Conservation (phyloP, 345 rosid species). For the Ceriops zippeliana region DNA sequence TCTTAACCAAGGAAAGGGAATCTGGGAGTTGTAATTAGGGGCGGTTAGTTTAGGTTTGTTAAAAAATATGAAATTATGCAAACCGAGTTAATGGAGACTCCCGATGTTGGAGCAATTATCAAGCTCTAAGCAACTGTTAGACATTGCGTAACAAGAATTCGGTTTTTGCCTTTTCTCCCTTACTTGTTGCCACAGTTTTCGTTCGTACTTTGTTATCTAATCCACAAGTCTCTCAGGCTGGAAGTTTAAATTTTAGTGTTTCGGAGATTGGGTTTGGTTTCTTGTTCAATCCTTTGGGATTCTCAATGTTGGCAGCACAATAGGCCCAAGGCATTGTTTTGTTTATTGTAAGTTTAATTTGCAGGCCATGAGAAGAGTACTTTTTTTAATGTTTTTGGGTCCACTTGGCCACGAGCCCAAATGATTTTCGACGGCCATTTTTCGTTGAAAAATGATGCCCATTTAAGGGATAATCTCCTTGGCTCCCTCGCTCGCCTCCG, state of each 20-base stretch:
- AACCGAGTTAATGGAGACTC: slow-evolving; percentile 35
- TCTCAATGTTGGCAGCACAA: too few relatives aligned
- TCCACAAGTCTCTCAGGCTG: too few relatives aligned
- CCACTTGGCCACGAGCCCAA: too few relatives aligned
- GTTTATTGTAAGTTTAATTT: too few relatives aligned
- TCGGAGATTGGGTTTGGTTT: too few relatives aligned
- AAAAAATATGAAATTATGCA: slow-evolving; percentile 39
- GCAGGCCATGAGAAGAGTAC: too few relatives aligned
- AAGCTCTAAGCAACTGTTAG: slow-evolving; percentile 38
- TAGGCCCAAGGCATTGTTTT: too few relatives aligned
- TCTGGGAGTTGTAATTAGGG: slow-evolving; percentile 42
- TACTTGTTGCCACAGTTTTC: too few relatives aligned
- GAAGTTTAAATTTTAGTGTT: too few relatives aligned
- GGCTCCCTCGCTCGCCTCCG: neutral
- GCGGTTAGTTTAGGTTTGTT: slow-evolving; percentile 36
- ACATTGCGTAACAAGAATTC: slow-evolving; percentile 17
- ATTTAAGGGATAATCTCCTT: neutral
- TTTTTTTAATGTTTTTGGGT: neutral
- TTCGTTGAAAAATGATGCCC: neutral
- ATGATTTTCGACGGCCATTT: too few relatives aligned
- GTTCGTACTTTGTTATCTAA: too few relatives aligned
- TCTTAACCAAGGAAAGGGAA: slow-evolving; percentile 35
- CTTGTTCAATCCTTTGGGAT: too few relatives aligned
- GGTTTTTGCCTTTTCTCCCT: neutral
- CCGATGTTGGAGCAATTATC: slow-evolving; percentile 32